phyloP scores from a whole-genome alignment of 495 filamentous ascomycete genomes.

The Penicillium paradoxum region DNA sequence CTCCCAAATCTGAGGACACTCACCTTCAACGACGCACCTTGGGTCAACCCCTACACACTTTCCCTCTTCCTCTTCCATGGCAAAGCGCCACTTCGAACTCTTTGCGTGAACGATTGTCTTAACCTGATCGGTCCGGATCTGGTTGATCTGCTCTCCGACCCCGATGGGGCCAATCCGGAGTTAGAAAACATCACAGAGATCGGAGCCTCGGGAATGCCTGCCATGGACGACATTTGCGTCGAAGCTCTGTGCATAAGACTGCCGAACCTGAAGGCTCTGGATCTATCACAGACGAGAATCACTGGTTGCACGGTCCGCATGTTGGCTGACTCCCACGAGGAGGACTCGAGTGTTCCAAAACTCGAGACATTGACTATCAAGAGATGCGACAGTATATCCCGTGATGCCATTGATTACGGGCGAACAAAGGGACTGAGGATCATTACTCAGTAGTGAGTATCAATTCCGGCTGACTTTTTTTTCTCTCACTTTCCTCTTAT shows the following conservation, averaged over 20 bases:
- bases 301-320: slow-evolving; percentile 34
- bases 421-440: slow-evolving; percentile 31
- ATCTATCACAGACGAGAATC: slow-evolving; percentile 33
- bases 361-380: slow-evolving; percentile 25
- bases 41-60: slow-evolving; percentile 17
- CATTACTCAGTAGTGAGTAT: slow-evolving; percentile 9
- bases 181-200: slow-evolving; percentile 25
- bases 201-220: slow-evolving; percentile 20
- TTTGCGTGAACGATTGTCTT: slow-evolving; percentile 30
- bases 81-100: slow-evolving; percentile 22
- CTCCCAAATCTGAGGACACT: slow-evolving; percentile 33
- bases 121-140: slow-evolving; percentile 9
- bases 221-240: slow-evolving; percentile 21
- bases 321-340: slow-evolving; percentile 22
- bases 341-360: slow-evolving; percentile 3
- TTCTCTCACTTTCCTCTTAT: too few species aligned
- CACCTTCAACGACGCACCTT: slow-evolving; percentile 26
- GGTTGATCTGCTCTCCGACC: slow-evolving; percentile 4
- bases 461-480: too few species aligned
- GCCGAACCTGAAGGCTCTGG: slow-evolving; percentile 25
- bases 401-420: slow-evolving; percentile 37
- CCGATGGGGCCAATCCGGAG: background rate
- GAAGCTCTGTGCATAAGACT: slow-evolving; percentile 13
- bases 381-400: slow-evolving; percentile 32
- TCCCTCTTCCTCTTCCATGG: slow-evolving; percentile 14